phyloP scores from a whole-genome alignment of 768 basidiomycete species.

The Leccinum aurantiacum region DNA sequence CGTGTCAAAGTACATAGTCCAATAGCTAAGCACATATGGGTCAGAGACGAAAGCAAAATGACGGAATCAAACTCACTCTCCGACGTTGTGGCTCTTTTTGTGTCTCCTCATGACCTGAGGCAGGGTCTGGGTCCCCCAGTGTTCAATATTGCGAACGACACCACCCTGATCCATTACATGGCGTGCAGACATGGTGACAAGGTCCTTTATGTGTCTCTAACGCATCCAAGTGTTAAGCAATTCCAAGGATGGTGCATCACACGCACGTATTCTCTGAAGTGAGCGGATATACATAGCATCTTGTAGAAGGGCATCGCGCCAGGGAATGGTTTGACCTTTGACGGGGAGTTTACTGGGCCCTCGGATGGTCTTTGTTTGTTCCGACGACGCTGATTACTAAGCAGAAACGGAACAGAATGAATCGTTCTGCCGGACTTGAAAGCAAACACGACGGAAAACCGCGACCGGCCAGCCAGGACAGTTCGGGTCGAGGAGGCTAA shows the following conservation, averaged over 20 bases:
- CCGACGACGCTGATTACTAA: conserved; percentile 15
- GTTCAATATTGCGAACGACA: conserved; percentile 77
- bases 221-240: not conserved
- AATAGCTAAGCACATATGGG: conserved; percentile 56
- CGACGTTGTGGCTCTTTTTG: conserved; percentile 52
- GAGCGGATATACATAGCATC: conserved; percentile 79
- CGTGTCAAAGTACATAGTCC: conserved; percentile 89
- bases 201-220: conserved; percentile 71
- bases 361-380: not conserved
- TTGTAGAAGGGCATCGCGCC: conserved; percentile 81
- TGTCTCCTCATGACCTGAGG: conserved; percentile 74
- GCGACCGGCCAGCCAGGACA: not conserved
- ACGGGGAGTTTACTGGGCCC: not conserved
- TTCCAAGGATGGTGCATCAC: not conserved
- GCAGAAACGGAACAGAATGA: conserved; percentile 5
- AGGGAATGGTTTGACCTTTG: not conserved
- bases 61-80: conserved; percentile 65
- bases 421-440: not conserved
- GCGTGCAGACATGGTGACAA: conserved; percentile 68
- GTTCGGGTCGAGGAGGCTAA: not conserved
- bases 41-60: conserved; percentile 4
- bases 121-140: conserved; percentile 69
- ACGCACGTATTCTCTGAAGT: conserved; percentile 72
- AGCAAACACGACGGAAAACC: not conserved
- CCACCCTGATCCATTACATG: conserved; percentile 76